A percentile compares a stretch with the other conserved stretches of the same genome.
Conservation (phyloP, 179 eudicot genomes). For the Spinacia oleracea region DNA sequence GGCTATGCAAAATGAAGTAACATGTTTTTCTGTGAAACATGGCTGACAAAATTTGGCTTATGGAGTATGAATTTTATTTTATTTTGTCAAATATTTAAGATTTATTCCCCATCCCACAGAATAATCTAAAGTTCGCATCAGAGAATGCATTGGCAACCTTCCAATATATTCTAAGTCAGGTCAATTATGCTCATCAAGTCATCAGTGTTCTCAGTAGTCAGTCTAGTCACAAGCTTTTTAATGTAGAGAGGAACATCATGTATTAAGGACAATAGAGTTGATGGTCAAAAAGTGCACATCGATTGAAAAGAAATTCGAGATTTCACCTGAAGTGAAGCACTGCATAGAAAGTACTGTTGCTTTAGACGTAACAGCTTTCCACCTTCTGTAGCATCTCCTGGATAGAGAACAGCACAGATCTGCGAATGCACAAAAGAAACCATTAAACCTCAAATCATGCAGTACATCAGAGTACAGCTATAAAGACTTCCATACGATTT, state of each 20-base stretch:
- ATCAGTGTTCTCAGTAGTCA: background rate
- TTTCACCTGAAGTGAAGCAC: slow-evolving; percentile 97
- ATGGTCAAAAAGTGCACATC: background rate
- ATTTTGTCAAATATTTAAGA: background rate
- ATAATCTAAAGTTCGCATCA: background rate
- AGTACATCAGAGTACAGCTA: background rate
- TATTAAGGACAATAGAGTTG: too few species aligned
- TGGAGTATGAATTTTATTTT: background rate
- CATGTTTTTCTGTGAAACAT: background rate
- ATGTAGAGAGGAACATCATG: background rate
- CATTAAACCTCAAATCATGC: slow-evolving; percentile 12
- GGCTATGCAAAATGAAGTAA: background rate
- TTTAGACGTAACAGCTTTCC: slow-evolving; percentile 90
- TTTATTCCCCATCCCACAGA: background rate
- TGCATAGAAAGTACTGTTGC: slow-evolving; percentile 95
- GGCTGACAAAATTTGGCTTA: background rate
- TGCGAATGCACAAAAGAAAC: slow-evolving; percentile 36
- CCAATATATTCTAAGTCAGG: background rate
- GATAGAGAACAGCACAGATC: slow-evolving; percentile 96
- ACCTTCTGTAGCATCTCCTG: slow-evolving; percentile 92
- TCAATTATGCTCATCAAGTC: background rate
- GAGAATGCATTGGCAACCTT: background rate
- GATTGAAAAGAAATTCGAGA: slow-evolving; percentile 4
- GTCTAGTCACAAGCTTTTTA: background rate
- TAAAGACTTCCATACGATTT: background rate